Base-by-base conservation (phyloP, 2,329 filamentous ascomycete species). In the Talaromyces sp. region DNA sequence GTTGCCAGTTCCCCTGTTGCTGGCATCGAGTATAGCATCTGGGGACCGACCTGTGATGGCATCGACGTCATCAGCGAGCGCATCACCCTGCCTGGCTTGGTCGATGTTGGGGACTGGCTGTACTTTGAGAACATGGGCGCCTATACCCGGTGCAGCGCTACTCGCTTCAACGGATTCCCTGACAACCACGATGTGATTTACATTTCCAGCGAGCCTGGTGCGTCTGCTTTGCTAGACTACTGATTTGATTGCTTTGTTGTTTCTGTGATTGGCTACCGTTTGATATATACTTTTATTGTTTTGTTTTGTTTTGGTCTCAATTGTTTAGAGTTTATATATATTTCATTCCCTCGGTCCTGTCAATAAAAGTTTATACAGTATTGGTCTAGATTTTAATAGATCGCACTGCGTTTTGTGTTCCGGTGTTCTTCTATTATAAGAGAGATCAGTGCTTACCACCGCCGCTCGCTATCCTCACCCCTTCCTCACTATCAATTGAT, bases 91-190 rank as follows among this genome's bases (percentile, higher is more conserved):
- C 80, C 86, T 35, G 86, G 89, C 58, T 84, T 89, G 54, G 80
- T 99, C 50, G 88, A 97, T 71, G 90, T 96, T 8, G 95, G 95
- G 57, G 95, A 99, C 76, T 99, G 95, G 95, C 83, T 99, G 58
- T 99, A 96, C 80, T 99, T 99, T 77, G 91, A 97, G 79, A 87
- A 96, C 64, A 99, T 99, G 95, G 95, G 95, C 59, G 93, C 95
- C 26, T 99, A 99, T 78, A 98, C 95, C 68, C 96, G 93, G 83
- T 98, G 93, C 82, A 97, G 92, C 62, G 93, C 95, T 64, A 99
- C 95, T 60, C 88, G 89, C 72, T 99, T 99, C 87, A 99, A 99
- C 69, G 95, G 95, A 65, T 99, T 98, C 78, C 90, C 88, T 58
- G 91, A 98, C 77, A 84, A 87, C 68, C 95, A 99, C 75, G 90